Percentiles rank a stretch among this genome's conserved stretches.
These are phyloP conservation scores for Aegilops tauschii DNA, from an alignment of 176 grass and related monocot species.

Conservation along the genomic window DNA sequence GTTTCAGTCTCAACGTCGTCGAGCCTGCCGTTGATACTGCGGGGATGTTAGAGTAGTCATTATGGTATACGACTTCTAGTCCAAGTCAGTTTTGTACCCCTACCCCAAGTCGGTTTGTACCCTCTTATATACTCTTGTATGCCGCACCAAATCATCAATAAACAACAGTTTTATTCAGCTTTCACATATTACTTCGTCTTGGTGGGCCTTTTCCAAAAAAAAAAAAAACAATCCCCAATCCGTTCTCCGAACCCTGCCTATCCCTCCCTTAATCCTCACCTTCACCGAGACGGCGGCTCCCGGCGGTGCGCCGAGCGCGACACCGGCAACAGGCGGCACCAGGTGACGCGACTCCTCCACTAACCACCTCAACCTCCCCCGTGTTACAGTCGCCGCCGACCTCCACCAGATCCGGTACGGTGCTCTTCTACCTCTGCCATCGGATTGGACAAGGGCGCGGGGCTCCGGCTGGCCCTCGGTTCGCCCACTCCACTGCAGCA, in stretches of 20 bases:
- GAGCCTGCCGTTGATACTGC: too few relatives aligned
- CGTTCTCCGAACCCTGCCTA: background rate
- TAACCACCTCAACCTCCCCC: background rate
- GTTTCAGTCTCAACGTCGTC: too few relatives aligned
- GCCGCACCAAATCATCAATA: too few relatives aligned
- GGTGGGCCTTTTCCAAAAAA: background rate
- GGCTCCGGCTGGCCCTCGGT: background rate
- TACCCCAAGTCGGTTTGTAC: too few relatives aligned
- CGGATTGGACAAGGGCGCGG: background rate
- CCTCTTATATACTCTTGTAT: too few relatives aligned
- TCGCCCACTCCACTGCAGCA: background rate
- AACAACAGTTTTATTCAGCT: too few relatives aligned
- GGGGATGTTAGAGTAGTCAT: too few relatives aligned
- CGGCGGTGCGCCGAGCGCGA: background rate
- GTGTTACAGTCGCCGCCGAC: background rate
- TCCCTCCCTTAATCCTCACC: background rate
- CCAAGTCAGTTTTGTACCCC: too few relatives aligned
- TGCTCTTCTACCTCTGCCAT: background rate
- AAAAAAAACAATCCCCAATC: background rate
- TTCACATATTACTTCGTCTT: too few relatives aligned
- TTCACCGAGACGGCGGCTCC: background rate
- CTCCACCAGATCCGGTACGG: constrained; percentile 2
- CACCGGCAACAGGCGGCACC: background rate
- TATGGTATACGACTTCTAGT: too few relatives aligned
- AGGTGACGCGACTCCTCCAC: background rate